Base-by-base conservation (phyloP, 352 stramenopile species). In the Globisporangium camurandrum region DNA sequence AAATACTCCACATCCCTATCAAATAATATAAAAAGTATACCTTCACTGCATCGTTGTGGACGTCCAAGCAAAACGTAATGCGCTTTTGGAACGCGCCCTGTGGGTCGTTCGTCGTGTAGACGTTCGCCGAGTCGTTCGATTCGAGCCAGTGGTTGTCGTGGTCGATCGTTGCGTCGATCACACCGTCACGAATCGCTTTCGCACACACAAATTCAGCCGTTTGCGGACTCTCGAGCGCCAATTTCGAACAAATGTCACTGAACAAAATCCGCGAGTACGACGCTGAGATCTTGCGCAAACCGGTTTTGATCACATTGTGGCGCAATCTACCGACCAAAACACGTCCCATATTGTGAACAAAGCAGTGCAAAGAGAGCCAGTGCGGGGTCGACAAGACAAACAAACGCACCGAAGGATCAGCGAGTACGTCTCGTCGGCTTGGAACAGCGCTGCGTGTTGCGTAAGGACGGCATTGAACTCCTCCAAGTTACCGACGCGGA, bases 241-340 rank as follows among this genome's bases (percentile, higher is more conserved):
- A 75, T 51, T 97, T 95, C 38, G 85, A 60, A 20, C 90, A 93
- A 63, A 99, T 95, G 66, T 99, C 97, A 27, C 56, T 54, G 63
- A 93, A 95, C 34, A 69, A 67, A 46, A 93, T 88, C 20, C 86
- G 84, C 55, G 79, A 96, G 73, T 99, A 99, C 66, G 89, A 97
- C 20, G 93, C 87, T 65, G 95, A 97, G 58, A 98, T 96, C 59
- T 97, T 97, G 53, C 96, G 85, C 37, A 99, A 82, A 54, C 96
- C 97, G 1, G 95, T 98, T 84, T 99, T 98, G 62, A 99, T 97
- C 20, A 99, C 97, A 60, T 97, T 98, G 70, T 99, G 96, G 26
- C 92, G 88, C 64, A 99, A 73, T 23, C 80, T 92, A 28, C 6
- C n/a, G 9, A 30, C 17, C 40, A 46, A 14, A 10, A 46, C 2